Conservation (phyloP, 78 protist species). For the Dictyostelium capitatum region DNA sequence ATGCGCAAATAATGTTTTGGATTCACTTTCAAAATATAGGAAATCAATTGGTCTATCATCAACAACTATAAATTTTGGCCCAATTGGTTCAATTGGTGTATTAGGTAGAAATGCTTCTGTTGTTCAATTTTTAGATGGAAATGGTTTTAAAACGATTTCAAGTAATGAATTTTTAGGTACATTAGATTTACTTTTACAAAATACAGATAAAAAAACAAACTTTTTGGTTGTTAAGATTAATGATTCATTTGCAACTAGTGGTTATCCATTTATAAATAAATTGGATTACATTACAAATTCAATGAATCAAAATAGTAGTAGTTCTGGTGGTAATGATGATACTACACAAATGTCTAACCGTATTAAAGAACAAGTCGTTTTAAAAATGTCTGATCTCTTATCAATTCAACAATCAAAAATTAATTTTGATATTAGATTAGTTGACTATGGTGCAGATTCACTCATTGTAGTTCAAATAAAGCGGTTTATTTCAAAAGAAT, state of each 20-base stretch:
- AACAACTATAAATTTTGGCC: neutral
- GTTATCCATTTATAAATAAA: neutral
- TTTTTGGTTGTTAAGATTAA: neutral
- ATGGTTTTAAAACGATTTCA: neutral
- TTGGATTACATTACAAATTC: neutral
- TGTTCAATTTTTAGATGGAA: neutral
- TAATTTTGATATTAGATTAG: neutral
- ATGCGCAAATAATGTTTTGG: constrained; percentile 79
- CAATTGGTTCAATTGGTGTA: neutral
- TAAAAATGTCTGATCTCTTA: constrained; percentile 33
- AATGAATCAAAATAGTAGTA: neutral
- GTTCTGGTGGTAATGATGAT: neutral
- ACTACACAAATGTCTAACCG: neutral
- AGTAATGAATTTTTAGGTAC: neutral
- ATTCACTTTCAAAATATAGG: constrained; percentile 51
- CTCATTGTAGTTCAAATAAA: too few species aligned
- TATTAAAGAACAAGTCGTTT: neutral
- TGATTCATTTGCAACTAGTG: neutral
- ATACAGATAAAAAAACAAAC: neutral
- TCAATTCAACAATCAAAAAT: constrained; percentile 18
- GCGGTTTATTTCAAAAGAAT: too few species aligned
- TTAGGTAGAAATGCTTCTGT: neutral
- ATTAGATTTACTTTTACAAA: neutral
- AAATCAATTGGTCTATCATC: neutral
- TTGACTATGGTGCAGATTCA: constrained; percentile 25